Base-by-base conservation (phyloP, 2,329 filamentous ascomycete genomes). In the Xylariaceae sp. region DNA sequence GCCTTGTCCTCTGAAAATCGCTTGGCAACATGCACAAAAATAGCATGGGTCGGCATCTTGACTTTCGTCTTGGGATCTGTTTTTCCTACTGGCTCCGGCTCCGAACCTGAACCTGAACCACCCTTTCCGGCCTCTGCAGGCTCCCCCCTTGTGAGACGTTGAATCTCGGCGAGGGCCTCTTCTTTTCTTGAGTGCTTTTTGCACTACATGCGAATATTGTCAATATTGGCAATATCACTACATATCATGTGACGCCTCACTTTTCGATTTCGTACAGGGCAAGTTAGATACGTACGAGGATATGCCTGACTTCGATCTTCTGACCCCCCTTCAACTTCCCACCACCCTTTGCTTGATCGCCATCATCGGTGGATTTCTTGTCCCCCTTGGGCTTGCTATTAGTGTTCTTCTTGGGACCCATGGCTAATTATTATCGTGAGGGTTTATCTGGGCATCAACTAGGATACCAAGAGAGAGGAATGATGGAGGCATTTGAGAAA, bases 141-240 rank as follows among this genome's bases (percentile, higher is more conserved):
- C 1, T 57, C 55, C 32, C 55, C 55, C n/a, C 55, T 50, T 12
- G 55, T 55, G 16, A 57, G 55, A 34, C 55, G 55, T 19, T 57
- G 55, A 48, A 92, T 70, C 71, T 89, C 86, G 53, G 79, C 80
- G 15, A 90, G 68, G 0, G 88, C 88, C 67, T 89, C 85, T 66
- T 90, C 87, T 67, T 89, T 91, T 70, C 85, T 89, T n/a, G 76
- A 72, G 67, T 89, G 84, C 67, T 92, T 92, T 67, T 85, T 85
- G 64, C 88, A 91, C 74, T 85, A 45, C 15, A 26, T 46, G n/a
- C 32, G 32, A 40, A 34, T 36, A 41, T 30, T 41, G 13, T 32
- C 29, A 13, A 18, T 15, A 2, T 34, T 15, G 9, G n/a, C 19
- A 10, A 2, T 19, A 21, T 48, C 7, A 19, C 26, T 44, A 10